These are phyloP conservation scores for Rhodotorula sp. DNA, from an alignment of 1,284 basidiomycete genomes.

Conservation along the genomic window DNA sequence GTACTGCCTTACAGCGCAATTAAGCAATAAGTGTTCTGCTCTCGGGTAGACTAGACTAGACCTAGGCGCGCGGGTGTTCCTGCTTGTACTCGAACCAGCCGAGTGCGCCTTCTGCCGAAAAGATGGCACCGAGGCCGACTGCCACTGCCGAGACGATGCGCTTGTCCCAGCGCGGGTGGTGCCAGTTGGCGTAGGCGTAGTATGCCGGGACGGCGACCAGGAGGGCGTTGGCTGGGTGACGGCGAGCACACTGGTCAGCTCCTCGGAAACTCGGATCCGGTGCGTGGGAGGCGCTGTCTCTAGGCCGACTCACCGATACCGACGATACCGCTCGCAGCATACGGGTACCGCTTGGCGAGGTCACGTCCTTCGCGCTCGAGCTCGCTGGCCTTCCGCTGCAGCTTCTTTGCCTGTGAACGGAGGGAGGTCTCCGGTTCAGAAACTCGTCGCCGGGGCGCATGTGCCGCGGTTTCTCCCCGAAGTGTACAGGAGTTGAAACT, in stretches of 20 bases:
- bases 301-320: slow-evolving; percentile 58
- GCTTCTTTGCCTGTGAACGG: slow-evolving; percentile 35
- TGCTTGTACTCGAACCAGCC: slow-evolving; percentile 37
- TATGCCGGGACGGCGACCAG: slow-evolving; percentile 68
- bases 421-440: neutral
- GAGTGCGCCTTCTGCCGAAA: slow-evolving; percentile 47
- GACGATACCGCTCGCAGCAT: slow-evolving; percentile 66
- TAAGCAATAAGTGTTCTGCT: neutral
- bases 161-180: slow-evolving; percentile 66
- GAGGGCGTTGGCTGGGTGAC: slow-evolving; percentile 63
- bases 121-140: slow-evolving; percentile 65
- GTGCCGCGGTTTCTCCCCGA: neutral
- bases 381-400: slow-evolving; percentile 60
- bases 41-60: neutral
- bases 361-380: slow-evolving; percentile 61
- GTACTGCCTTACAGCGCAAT: neutral
- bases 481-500: neutral
- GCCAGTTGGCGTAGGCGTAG: slow-evolving; percentile 68
- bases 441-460: neutral
- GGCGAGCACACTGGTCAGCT: neutral
- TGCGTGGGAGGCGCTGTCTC: slow-evolving; percentile 65
- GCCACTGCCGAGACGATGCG: slow-evolving; percentile 63
- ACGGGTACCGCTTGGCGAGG: slow-evolving; percentile 66
- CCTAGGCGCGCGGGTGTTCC: slow-evolving; percentile 8
- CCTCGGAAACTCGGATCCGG: neutral